Evolutionary conservation across 1,284 basidiomycete genomes (phyloP).

Genomic region (Ustilago loliicola): DNA sequence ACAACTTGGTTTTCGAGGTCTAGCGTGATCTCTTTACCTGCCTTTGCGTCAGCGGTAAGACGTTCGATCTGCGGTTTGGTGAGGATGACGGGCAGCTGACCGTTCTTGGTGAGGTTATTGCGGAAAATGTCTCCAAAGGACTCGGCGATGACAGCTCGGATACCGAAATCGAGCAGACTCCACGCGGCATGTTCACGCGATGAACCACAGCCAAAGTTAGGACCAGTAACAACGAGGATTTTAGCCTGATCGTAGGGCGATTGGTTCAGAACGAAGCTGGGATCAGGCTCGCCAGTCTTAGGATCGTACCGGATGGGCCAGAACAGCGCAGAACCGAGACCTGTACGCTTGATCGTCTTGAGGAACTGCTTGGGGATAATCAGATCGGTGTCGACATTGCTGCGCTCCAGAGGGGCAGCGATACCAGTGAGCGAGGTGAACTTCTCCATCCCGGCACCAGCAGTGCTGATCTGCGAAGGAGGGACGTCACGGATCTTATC

Average conservation of each 20-base stretch:
- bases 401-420: slow-evolving; percentile 65
- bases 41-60: slow-evolving; percentile 61
- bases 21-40: slow-evolving; percentile 62
- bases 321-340: slow-evolving; percentile 66
- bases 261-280: slow-evolving; percentile 65
- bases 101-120: slow-evolving; percentile 69
- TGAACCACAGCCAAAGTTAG: slow-evolving; percentile 69
- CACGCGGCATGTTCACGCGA: slow-evolving; percentile 68
- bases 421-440: slow-evolving; percentile 67
- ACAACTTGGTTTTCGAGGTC: slow-evolving; percentile 64
- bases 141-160: slow-evolving; percentile 65
- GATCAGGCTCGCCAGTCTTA: slow-evolving; percentile 60
- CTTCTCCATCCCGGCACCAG: slow-evolving; percentile 61
- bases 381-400: slow-evolving; percentile 69
- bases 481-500: slow-evolving; percentile 58
- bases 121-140: slow-evolving; percentile 66
- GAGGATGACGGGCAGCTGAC: slow-evolving; percentile 61
- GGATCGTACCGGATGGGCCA: slow-evolving; percentile 66
- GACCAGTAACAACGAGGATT: slow-evolving; percentile 64
- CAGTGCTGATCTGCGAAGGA: slow-evolving; percentile 30
- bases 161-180: slow-evolving; percentile 68
- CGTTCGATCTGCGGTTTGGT: slow-evolving; percentile 54
- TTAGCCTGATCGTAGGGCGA: slow-evolving; percentile 58
- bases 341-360: slow-evolving; percentile 69
- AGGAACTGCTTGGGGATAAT: slow-evolving; percentile 70